Evolutionary conservation across 2,329 filamentous ascomycete species (phyloP).

Genomic region (Fusarium sp.): DNA sequence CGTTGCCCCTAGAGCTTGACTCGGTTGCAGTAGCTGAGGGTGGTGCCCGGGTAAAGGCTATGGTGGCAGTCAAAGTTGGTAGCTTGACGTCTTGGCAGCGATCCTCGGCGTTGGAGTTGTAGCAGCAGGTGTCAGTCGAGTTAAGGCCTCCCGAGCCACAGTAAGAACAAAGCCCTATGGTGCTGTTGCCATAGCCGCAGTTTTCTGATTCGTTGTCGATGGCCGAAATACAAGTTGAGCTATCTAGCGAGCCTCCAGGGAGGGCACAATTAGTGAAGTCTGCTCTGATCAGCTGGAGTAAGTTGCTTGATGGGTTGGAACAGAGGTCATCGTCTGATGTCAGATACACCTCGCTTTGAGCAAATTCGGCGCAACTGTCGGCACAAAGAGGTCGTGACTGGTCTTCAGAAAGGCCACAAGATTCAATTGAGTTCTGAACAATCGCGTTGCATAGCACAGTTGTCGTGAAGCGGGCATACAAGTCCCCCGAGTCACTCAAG

Average conservation of each 20-base stretch:
- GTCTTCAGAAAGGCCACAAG: conserved; percentile 73
- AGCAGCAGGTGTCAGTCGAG: conserved; percentile 94
- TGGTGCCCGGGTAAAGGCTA: conserved; percentile 64
- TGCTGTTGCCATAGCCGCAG: conserved; percentile 82
- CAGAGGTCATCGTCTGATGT: conserved; percentile 80
- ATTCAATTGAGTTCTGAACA: conserved; percentile 83
- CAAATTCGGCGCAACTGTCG: conserved; percentile 86
- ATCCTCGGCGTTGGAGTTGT: conserved; percentile 78
- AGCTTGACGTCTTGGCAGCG: conserved; percentile 82
- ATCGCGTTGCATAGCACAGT: conserved; percentile 94
- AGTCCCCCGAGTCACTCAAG: conserved; percentile 78
- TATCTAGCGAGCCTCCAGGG: conserved; percentile 80
- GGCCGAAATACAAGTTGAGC: conserved; percentile 78
- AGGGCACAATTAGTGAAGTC: conserved; percentile 92
- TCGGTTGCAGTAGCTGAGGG: conserved; percentile 51
- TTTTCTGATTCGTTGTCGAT: conserved; percentile 84
- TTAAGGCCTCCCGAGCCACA: conserved; percentile 87
- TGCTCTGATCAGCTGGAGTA: conserved; percentile 82
- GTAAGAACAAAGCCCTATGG: conserved; percentile 84
- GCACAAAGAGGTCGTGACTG: conserved; percentile 84
- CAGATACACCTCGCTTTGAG: conserved; percentile 88
- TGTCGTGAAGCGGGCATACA: conserved; percentile 93
- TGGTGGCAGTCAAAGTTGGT: conserved; percentile 77
- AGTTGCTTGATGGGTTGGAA: conserved; percentile 70
- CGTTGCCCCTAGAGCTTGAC: conserved; percentile 29